Conservation (phyloP, 192 early-diverging fungal genomes). For the Backusella parvicylindrica region DNA sequence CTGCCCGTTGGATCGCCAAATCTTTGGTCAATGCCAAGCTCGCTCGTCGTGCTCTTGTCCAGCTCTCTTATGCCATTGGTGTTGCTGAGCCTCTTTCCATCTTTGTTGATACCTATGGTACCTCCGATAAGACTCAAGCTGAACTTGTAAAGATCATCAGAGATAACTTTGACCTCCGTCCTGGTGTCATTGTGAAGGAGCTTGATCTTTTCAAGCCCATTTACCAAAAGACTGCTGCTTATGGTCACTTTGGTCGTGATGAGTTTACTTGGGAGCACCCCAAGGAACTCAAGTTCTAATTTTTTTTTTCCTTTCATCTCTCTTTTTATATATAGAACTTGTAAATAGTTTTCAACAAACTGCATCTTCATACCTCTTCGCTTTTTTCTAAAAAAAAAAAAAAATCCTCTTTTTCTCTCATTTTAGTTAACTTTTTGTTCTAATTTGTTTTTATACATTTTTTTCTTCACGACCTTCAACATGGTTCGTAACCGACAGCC, state of each 20-base stretch:
- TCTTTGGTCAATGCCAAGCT: constrained; percentile 91
- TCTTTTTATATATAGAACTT: background rate
- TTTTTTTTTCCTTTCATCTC: background rate
- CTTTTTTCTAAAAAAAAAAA: background rate
- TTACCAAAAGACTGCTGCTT: constrained; percentile 95
- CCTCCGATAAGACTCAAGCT: constrained; percentile 82
- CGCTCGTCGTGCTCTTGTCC: constrained; percentile 89
- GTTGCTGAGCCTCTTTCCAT: constrained; percentile 96
- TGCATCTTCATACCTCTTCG: background rate
- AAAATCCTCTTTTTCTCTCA: background rate
- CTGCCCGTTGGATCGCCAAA: constrained; percentile 98
- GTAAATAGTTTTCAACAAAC: constrained; percentile 25
- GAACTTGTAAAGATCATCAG: constrained; percentile 94
- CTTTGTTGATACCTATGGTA: constrained; percentile 96
- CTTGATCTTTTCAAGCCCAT: constrained; percentile 97
- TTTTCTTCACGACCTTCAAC: constrained; percentile 17
- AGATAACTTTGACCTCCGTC: constrained; percentile 98
- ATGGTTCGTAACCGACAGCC: constrained; percentile 20
- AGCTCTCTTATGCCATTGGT: constrained; percentile 98
- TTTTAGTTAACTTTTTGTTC: constrained; percentile 1
- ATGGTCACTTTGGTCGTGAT: constrained; percentile 90
- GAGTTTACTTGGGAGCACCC: constrained; percentile 95
- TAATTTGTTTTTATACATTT: background rate
- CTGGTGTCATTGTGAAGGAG: constrained; percentile 97
- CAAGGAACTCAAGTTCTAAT: constrained; percentile 71